phyloP scores from a whole-genome alignment of 140 eudicot species.

The Cichorium intybus region DNA sequence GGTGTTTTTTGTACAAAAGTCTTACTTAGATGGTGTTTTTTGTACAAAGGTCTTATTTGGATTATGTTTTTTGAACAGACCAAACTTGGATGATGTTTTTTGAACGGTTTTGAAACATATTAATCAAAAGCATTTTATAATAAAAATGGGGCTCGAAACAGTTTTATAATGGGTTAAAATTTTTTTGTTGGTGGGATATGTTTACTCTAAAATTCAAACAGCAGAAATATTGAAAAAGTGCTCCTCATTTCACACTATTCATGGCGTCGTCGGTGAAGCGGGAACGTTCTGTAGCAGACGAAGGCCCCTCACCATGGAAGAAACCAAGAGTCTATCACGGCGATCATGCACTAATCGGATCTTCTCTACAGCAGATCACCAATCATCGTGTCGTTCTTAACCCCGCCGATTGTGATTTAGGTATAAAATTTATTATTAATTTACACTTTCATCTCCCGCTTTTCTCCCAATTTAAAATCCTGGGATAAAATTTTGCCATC shows the following conservation, averaged over 20 bases:
- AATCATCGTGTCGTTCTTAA: slow-evolving; percentile 46
- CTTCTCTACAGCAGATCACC: not conserved
- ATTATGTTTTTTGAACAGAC: too few species aligned
- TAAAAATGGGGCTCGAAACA: too few species aligned
- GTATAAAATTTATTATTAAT: slow-evolving; percentile 18
- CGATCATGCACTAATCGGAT: not conserved
- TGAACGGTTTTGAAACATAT: too few species aligned
- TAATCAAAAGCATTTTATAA: too few species aligned
- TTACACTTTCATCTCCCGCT: slow-evolving; percentile 4
- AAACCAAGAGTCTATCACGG: slow-evolving; percentile 25
- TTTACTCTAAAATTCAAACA: not conserved
- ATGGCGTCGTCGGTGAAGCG: slow-evolving; percentile 59
- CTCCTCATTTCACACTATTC: slow-evolving; percentile 15
- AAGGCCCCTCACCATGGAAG: slow-evolving; percentile 24
- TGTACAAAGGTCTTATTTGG: too few species aligned
- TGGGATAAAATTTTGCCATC: not conserved
- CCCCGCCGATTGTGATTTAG: slow-evolving; percentile 65
- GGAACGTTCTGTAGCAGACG: slow-evolving; percentile 24
- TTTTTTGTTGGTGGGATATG: too few species aligned
- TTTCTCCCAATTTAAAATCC: slow-evolving; percentile 7
- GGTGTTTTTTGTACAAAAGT: too few species aligned
- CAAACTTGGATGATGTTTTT: too few species aligned
- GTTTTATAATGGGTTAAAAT: too few species aligned
- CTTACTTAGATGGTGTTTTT: too few species aligned
- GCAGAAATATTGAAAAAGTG: not conserved